Percentiles rank a stretch among this genome's conserved stretches.
Conservation (phyloP, 441 rosid species). For the Geranium incanum region DNA sequence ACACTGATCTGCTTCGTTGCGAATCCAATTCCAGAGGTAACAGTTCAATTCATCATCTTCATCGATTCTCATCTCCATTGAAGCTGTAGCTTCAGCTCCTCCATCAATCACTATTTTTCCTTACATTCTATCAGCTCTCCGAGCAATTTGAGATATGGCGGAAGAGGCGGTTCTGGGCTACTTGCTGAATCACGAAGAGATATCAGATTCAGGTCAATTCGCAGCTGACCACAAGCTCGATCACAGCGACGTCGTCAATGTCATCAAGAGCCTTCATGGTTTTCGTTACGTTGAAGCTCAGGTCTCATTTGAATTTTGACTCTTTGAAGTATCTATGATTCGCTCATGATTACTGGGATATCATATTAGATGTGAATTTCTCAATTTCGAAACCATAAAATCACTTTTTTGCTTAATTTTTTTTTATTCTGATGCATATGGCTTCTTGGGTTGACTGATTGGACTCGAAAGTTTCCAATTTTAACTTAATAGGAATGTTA, state of each 20-base stretch:
- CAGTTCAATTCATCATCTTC: too few relatives aligned
- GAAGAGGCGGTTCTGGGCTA: conserved; percentile 65
- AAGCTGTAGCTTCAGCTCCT: too few relatives aligned
- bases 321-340: background rate
- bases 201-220: conserved; percentile 61
- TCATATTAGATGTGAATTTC: background rate
- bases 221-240: conserved; percentile 45
- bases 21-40: too few relatives aligned
- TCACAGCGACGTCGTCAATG: conserved; percentile 61
- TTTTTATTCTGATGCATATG: background rate
- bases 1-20: too few relatives aligned
- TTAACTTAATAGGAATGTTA: background rate
- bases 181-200: conserved; percentile 42
- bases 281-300: conserved; percentile 58
- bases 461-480: background rate
- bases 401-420: too few relatives aligned
- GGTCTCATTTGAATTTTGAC: conserved; percentile 25
- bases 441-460: background rate
- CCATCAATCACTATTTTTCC: too few relatives aligned
- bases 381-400: background rate
- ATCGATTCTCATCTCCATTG: too few relatives aligned
- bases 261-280: conserved; percentile 74
- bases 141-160: conserved; percentile 34
- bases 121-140: too few relatives aligned
- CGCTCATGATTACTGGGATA: background rate